Evolutionary conservation across 306 rosid genomes (phyloP).

Genomic region (Castanospermum australe): DNA sequence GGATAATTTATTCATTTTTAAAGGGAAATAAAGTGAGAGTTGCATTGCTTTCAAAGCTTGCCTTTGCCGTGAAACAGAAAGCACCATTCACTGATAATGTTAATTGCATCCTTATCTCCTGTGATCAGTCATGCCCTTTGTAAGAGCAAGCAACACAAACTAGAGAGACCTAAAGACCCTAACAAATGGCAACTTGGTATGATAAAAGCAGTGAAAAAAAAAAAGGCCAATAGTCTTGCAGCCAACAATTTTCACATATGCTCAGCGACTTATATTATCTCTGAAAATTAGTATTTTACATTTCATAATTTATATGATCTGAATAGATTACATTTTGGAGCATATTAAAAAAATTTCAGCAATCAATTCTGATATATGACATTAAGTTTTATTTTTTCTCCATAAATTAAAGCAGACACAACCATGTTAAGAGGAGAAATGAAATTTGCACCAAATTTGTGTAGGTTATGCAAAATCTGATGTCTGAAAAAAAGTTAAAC

Average conservation of each 20-base stretch:
- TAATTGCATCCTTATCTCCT: conserved; percentile 14
- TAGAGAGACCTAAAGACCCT: neutral
- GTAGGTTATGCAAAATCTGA: too few species aligned
- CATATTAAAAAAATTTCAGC: too few species aligned
- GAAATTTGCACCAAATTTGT: too few species aligned
- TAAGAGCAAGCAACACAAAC: neutral
- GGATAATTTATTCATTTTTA: conserved; percentile 2
- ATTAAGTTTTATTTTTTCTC: too few species aligned
- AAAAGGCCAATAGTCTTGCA: neutral
- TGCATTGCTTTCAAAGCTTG: conserved; percentile 27
- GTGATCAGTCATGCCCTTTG: neutral
- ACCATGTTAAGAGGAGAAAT: too few species aligned
- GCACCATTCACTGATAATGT: neutral
- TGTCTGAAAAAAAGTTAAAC: too few species aligned
- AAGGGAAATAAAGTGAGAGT: conserved; percentile 28
- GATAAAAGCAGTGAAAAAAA: neutral
- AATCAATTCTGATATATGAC: too few species aligned
- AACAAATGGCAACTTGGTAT: neutral
- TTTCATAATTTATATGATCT: too few species aligned
- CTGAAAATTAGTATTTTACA: too few species aligned
- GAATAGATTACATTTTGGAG: too few species aligned
- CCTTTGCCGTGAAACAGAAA: conserved; percentile 19
- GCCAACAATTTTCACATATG: neutral
- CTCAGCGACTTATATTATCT: neutral
- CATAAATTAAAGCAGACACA: too few species aligned